These are phyloP conservation scores for Thelonectria rubi DNA, from an alignment of 2,329 filamentous ascomycete genomes.

Conservation along the genomic window DNA sequence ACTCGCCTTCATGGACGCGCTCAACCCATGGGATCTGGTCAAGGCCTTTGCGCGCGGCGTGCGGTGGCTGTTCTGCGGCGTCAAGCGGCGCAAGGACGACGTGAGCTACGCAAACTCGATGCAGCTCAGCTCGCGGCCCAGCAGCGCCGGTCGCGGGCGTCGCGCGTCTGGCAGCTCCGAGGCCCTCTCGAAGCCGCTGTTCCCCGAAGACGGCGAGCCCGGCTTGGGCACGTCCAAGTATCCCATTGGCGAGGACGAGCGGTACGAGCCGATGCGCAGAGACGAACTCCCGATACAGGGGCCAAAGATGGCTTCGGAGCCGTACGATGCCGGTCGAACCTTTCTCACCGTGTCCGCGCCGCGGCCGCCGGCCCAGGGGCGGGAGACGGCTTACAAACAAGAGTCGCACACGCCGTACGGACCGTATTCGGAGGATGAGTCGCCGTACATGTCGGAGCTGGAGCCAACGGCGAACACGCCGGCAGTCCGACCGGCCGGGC, in stretches of 20 bases:
- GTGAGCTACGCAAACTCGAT: constrained; percentile 52
- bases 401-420: constrained; percentile 1
- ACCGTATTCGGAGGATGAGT: neutral
- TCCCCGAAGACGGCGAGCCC: neutral
- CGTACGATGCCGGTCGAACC: constrained; percentile 8
- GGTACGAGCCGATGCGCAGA: constrained; percentile 19
- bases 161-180: constrained; percentile 10
- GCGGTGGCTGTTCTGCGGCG: constrained; percentile 82
- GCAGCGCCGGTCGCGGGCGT: constrained; percentile 36
- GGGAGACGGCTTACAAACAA: neutral
- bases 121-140: constrained; percentile 42
- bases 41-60: constrained; percentile 82
- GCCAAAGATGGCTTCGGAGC: neutral
- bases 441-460: neutral
- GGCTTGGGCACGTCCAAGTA: neutral
- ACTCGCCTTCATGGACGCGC: constrained; percentile 73
- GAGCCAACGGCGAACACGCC: neutral
- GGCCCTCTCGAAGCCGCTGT: constrained; percentile 14
- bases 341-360: neutral
- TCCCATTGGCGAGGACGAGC: neutral
- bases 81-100: constrained; percentile 66
- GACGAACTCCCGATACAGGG: neutral
- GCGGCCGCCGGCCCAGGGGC: neutral
- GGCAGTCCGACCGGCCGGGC: neutral
- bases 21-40: constrained; percentile 84